Percentiles rank a stretch among this genome's conserved stretches.
phyloP scores from a whole-genome alignment of 306 rosid genomes.

The Quercus aquifolioides region DNA sequence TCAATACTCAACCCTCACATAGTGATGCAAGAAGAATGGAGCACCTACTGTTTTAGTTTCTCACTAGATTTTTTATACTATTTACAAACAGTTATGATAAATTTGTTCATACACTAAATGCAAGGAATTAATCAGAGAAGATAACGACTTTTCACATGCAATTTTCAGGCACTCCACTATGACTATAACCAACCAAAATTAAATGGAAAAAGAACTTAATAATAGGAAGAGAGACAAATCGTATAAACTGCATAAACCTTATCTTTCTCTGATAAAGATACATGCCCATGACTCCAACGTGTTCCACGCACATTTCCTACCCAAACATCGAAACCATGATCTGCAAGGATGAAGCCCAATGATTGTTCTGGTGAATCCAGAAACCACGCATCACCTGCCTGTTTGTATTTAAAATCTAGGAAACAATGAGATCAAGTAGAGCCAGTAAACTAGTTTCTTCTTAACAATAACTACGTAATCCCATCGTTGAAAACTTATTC shows the following conservation, averaged over 20 bases:
- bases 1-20: background rate
- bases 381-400: slow-evolving; percentile 97
- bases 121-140: background rate
- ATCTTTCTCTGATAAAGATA: slow-evolving; percentile 47
- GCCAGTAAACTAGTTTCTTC: background rate
- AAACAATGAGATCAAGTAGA: slow-evolving; percentile 17
- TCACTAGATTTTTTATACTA: slow-evolving; percentile 3
- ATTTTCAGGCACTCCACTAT: background rate
- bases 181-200: background rate
- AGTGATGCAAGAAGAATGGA: background rate
- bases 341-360: slow-evolving; percentile 91
- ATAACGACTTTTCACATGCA: slow-evolving; percentile 5
- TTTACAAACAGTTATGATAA: background rate
- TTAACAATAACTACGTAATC: background rate
- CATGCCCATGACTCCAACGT: slow-evolving; percentile 83
- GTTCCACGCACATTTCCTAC: slow-evolving; percentile 95
- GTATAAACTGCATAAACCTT: slow-evolving; percentile 38
- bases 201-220: background rate
- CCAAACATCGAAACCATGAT: slow-evolving; percentile 94
- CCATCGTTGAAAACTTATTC: background rate
- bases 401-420: slow-evolving; percentile 26
- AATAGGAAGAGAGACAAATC: background rate
- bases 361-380: slow-evolving; percentile 74
- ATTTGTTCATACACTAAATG: background rate
- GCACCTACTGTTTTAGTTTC: background rate